Conservation (phyloP, 306 rosid genomes). For the Cicer cuneatum region DNA sequence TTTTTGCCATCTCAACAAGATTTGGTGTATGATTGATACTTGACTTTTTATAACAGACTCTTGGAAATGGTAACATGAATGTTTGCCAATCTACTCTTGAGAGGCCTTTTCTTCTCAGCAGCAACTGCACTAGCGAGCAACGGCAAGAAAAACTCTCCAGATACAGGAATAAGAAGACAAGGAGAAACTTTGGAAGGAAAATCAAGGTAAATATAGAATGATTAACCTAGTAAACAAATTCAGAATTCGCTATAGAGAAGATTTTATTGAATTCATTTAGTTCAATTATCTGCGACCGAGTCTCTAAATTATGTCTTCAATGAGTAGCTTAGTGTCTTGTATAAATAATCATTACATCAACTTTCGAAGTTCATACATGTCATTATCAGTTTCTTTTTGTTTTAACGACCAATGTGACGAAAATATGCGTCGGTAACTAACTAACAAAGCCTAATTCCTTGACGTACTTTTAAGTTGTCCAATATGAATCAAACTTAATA, state of each 20-base stretch:
- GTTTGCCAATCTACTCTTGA: constrained; percentile 62
- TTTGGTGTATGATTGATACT: constrained; percentile 53
- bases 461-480: too few species aligned
- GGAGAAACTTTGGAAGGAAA: constrained; percentile 93
- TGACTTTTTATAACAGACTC: constrained; percentile 71
- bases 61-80: constrained; percentile 57
- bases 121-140: constrained; percentile 79
- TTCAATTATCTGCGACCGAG: neutral
- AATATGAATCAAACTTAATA: neutral
- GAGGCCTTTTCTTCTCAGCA: constrained; percentile 58
- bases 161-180: constrained; percentile 85
- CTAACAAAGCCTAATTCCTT: too few species aligned
- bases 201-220: constrained; percentile 68
- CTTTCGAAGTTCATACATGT: too few species aligned
- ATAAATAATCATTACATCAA: neutral
- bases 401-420: neutral
- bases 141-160: constrained; percentile 90
- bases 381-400: neutral
- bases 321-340: neutral
- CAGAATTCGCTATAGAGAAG: neutral
- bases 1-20: constrained; percentile 54
- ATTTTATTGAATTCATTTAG: too few species aligned
- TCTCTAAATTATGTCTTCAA: neutral
- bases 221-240: neutral
- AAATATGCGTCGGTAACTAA: neutral